Conservation (phyloP, 1,284 basidiomycete genomes). For the Hemileia vastatrix region DNA sequence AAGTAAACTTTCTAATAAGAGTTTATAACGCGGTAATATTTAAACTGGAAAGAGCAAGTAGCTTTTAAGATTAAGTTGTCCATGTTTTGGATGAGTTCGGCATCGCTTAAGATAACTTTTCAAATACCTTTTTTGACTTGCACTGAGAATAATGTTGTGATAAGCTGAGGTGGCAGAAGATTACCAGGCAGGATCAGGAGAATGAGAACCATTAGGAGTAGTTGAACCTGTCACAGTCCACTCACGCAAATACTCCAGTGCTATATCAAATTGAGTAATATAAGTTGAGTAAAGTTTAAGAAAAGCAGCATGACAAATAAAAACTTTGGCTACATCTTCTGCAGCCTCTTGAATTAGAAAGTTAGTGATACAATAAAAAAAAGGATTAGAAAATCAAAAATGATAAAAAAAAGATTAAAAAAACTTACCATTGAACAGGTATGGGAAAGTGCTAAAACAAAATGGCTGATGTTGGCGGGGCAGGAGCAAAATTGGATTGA, state of each 20-base stretch:
- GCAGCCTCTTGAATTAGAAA: slow-evolving; percentile 52
- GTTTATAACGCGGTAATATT: slow-evolving; percentile 85
- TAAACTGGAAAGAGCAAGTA: slow-evolving; percentile 92
- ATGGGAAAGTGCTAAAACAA: too few relatives aligned
- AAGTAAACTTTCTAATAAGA: slow-evolving; percentile 50
- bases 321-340: slow-evolving; percentile 74
- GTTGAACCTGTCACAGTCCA: slow-evolving; percentile 51
- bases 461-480: too few relatives aligned
- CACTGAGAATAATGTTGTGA: background rate
- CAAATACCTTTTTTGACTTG: slow-evolving; percentile 25
- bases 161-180: slow-evolving; percentile 21
- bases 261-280: slow-evolving; percentile 91
- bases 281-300: slow-evolving; percentile 96
- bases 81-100: slow-evolving; percentile 60
- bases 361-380: too few relatives aligned
- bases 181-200: slow-evolving; percentile 41
- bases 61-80: slow-evolving; percentile 90
- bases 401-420: too few relatives aligned
- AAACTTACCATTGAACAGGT: too few relatives aligned
- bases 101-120: slow-evolving; percentile 39
- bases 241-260: slow-evolving; percentile 68
- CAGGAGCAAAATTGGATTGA: too few relatives aligned
- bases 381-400: too few relatives aligned
- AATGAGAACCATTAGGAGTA: slow-evolving; percentile 45
- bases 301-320: slow-evolving; percentile 83